Conservation (phyloP, 2,329 filamentous ascomycete genomes). For the Tolypocladium sp. region DNA sequence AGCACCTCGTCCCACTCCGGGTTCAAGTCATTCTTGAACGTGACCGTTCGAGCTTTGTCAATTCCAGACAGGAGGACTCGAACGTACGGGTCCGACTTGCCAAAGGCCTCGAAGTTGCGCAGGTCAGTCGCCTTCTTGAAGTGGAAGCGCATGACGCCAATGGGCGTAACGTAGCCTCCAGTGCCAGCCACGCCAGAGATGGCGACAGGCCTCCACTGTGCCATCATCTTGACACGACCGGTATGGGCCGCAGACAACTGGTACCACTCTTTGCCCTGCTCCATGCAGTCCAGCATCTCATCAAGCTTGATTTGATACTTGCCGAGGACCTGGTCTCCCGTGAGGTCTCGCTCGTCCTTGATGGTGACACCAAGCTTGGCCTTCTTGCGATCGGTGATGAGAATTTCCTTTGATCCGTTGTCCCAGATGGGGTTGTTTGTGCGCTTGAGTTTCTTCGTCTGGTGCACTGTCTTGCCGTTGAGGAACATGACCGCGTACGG, state of each 20-base stretch:
- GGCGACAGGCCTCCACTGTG: constrained; percentile 93
- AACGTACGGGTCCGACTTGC: constrained; percentile 93
- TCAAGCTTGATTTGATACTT: constrained; percentile 93
- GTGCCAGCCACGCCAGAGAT: constrained; percentile 72
- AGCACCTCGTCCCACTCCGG: constrained; percentile 94
- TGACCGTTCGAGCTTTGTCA: constrained; percentile 85
- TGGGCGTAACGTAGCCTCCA: constrained; percentile 83
- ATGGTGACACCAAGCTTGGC: constrained; percentile 86
- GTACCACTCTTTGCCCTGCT: constrained; percentile 95
- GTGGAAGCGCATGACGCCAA: constrained; percentile 92
- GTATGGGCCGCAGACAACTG: constrained; percentile 71
- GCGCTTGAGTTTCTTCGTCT: constrained; percentile 86
- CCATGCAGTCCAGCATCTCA: constrained; percentile 83
- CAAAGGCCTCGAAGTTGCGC: constrained; percentile 87
- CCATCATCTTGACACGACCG: constrained; percentile 80
- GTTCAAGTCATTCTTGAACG: constrained; percentile 90
- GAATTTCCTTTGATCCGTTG: constrained; percentile 83
- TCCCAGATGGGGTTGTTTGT: constrained; percentile 98
- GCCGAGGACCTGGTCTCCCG: constrained; percentile 74
- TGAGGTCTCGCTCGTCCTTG: constrained; percentile 88
- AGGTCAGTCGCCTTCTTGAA: constrained; percentile 76
- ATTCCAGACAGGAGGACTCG: constrained; percentile 84
- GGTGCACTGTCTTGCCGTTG: constrained; percentile 85
- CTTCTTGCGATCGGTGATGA: constrained; percentile 87
- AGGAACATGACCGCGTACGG: constrained; percentile 83